These are phyloP conservation scores for Elsinoe fawcettii DNA, from an alignment of 2,329 filamentous ascomycete genomes.

Conservation along the genomic window DNA sequence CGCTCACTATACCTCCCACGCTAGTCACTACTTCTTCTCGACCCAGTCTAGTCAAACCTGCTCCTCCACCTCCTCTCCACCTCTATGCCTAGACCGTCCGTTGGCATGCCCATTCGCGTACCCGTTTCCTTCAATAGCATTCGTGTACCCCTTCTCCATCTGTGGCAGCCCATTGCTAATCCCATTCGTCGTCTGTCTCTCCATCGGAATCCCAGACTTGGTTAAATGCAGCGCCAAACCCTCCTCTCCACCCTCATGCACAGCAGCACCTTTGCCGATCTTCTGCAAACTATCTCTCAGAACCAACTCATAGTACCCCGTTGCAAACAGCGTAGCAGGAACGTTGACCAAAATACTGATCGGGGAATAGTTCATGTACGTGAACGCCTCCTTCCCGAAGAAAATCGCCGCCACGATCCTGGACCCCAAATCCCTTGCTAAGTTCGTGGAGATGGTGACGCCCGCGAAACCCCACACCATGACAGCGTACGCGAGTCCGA, in stretches of 20 bases:
- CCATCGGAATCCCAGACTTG: constrained; percentile 25
- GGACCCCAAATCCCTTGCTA: constrained; percentile 52
- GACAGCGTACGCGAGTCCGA: constrained; percentile 48
- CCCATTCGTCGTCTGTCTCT: neutral
- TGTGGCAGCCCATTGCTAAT: constrained; percentile 15
- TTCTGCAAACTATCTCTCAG: constrained; percentile 47
- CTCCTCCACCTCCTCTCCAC: constrained; percentile 10
- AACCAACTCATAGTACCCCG: constrained; percentile 48
- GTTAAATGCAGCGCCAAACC: constrained; percentile 39
- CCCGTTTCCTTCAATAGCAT: constrained; percentile 6
- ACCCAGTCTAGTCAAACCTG: neutral
- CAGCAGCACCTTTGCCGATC: constrained; percentile 44
- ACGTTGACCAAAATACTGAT: constrained; percentile 51
- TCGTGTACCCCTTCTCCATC: constrained; percentile 19
- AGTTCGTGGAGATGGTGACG: constrained; percentile 49
- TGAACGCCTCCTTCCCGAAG: constrained; percentile 45
- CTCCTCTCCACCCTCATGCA: constrained; percentile 46
- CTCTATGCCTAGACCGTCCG: neutral
- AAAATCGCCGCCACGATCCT: constrained; percentile 53
- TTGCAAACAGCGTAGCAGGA: constrained; percentile 50
- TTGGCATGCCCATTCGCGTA: constrained; percentile 5
- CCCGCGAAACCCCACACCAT: constrained; percentile 50
- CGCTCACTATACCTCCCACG: neutral
- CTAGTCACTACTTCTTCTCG: neutral
- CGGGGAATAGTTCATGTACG: constrained; percentile 41